A percentile compares a stretch with the other conserved stretches of the same genome.
Evolutionary conservation across 768 basidiomycete genomes (phyloP).

Genomic region (Pisolithus marmoratus): DNA sequence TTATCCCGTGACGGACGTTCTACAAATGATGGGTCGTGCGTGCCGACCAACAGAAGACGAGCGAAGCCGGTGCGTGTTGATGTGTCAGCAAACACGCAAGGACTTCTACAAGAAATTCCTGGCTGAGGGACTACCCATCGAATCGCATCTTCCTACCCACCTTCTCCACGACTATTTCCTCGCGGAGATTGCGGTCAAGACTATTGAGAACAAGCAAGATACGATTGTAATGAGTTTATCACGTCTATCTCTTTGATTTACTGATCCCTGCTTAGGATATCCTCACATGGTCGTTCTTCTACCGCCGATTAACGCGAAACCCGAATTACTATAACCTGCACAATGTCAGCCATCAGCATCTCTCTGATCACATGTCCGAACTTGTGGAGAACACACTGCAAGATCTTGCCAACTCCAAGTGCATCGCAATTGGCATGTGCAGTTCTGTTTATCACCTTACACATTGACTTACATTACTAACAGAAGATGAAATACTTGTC

Average conservation of each 20-base stretch:
- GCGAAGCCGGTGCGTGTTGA: constrained; percentile 88
- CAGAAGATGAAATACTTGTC: constrained; percentile 90
- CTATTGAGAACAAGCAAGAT: constrained; percentile 99
- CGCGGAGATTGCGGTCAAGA: constrained; percentile 97
- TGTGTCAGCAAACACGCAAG: constrained; percentile 97
- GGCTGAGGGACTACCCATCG: constrained; percentile 94
- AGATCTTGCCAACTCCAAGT: constrained; percentile 92
- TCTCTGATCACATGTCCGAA: constrained; percentile 94
- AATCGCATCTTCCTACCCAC: constrained; percentile 88
- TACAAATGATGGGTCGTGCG: constrained; percentile 99
- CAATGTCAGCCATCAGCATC: constrained; percentile 91
- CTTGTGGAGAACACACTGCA: constrained; percentile 89
- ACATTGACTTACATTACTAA: not conserved
- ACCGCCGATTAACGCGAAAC: constrained; percentile 95
- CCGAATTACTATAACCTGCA: constrained; percentile 93
- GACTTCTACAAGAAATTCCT: constrained; percentile 99
- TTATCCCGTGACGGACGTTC: constrained; percentile 96
- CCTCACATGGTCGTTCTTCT: constrained; percentile 98
- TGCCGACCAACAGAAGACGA: constrained; percentile 87
- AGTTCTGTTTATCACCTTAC: not conserved
- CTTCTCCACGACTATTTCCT: constrained; percentile 95
- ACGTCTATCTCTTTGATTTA: not conserved
- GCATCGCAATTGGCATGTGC: constrained; percentile 75
- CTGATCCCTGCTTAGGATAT: constrained; percentile 58
- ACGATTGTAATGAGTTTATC: constrained; percentile 57